Evolutionary conservation across 2,329 filamentous ascomycete species (phyloP).

Genomic region (Cladorrhinum sp.): DNA sequence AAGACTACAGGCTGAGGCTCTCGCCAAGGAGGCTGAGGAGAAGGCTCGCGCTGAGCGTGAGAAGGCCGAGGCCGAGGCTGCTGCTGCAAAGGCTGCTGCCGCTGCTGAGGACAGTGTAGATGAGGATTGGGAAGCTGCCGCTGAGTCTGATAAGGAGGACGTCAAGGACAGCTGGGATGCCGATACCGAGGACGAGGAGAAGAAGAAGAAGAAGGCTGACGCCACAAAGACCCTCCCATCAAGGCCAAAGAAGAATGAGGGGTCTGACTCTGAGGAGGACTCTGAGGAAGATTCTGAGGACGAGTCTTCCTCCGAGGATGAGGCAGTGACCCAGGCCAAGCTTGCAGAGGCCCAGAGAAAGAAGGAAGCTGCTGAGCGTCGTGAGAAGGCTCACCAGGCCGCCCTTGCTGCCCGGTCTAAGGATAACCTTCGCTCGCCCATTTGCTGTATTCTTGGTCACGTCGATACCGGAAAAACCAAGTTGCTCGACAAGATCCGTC

Average conservation of each 20-base stretch:
- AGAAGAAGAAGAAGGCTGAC: conserved; percentile 31
- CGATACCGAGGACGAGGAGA: conserved; percentile 68
- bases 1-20: conserved; percentile 63
- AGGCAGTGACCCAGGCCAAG: conserved; percentile 70
- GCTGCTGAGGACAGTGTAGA: conserved; percentile 57
- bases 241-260: conserved; percentile 31
- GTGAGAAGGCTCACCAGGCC: conserved; percentile 86
- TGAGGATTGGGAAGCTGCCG: conserved; percentile 86
- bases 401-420: conserved; percentile 87
- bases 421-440: conserved; percentile 93
- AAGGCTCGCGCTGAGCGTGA: conserved; percentile 54
- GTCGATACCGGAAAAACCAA: conserved; percentile 99
- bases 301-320: conserved; percentile 65
- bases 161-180: conserved; percentile 97
- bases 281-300: conserved; percentile 65
- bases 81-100: conserved; percentile 52
- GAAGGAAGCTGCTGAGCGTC: conserved; percentile 81
- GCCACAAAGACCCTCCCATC: conserved; percentile 30
- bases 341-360: conserved; percentile 74
- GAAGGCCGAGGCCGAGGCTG: conserved; percentile 56
- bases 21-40: conserved; percentile 59
- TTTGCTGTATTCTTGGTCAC: conserved; percentile 99
- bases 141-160: conserved; percentile 69
- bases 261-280: conserved; percentile 47
- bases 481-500: conserved; percentile 94